These are phyloP conservation scores for Nadsonia starkeyi-henricii DNA, from an alignment of 1,139 yeast species.

Conservation along the genomic window DNA sequence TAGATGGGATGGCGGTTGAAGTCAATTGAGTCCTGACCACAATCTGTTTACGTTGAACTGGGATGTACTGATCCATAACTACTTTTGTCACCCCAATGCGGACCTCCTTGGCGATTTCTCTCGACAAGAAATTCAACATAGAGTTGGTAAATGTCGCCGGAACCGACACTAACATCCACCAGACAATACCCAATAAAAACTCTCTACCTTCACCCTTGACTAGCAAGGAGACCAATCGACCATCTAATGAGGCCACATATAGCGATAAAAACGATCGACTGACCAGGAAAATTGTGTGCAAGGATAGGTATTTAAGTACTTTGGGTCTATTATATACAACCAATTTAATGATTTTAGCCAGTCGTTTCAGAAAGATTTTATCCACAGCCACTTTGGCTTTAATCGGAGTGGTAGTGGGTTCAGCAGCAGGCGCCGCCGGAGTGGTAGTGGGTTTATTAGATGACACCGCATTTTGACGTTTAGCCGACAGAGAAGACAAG, in stretches of 20 bases:
- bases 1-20: conserved; percentile 9
- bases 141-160: conserved; percentile 81
- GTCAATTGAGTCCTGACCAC: neutral
- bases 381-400: neutral
- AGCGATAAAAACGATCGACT: conserved; percentile 63
- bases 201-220: conserved; percentile 55
- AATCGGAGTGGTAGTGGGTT: neutral
- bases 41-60: conserved; percentile 24
- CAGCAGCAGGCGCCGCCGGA: neutral
- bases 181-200: conserved; percentile 48
- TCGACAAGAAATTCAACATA: conserved; percentile 56
- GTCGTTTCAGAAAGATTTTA: neutral
- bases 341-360: neutral
- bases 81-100: conserved; percentile 52
- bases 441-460: neutral
- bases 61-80: conserved; percentile 55
- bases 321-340: conserved; percentile 11
- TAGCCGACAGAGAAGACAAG: neutral
- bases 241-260: conserved; percentile 79
- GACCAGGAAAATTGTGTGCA: conserved; percentile 52
- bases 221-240: conserved; percentile 68
- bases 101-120: conserved; percentile 49
- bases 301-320: conserved; percentile 29
- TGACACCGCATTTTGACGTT: too few relatives aligned
- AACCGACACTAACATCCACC: conserved; percentile 77